Evolutionary conservation across 1,284 basidiomycete species (phyloP).

Genomic region (Ustilago hordei): DNA sequence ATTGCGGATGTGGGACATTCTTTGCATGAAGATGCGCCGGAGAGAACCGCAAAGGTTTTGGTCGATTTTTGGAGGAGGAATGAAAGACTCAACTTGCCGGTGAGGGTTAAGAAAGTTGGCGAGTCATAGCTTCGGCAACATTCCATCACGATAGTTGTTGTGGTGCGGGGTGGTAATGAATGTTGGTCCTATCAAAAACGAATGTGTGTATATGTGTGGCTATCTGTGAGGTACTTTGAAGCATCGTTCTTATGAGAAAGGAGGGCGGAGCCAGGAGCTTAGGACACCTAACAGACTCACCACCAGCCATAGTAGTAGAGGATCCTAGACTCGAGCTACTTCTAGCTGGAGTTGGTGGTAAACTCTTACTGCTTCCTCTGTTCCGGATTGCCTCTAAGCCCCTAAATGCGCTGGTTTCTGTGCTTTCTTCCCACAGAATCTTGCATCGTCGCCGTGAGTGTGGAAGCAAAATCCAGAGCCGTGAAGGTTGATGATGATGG

Average conservation of each 20-base stretch:
- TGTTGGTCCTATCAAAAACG: background rate
- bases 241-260: background rate
- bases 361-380: background rate
- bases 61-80: slow-evolving; percentile 92
- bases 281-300: background rate
- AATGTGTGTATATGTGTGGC: background rate
- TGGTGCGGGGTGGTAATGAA: background rate
- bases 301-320: background rate
- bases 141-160: background rate
- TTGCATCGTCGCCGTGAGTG: slow-evolving; percentile 43
- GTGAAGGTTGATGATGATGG: slow-evolving; percentile 54
- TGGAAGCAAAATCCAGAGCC: slow-evolving; percentile 55
- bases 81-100: slow-evolving; percentile 71
- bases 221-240: background rate
- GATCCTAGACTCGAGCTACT: background rate
- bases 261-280: background rate
- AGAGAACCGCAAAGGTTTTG: slow-evolving; percentile 80
- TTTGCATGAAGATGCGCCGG: slow-evolving; percentile 93
- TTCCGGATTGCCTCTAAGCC: background rate
- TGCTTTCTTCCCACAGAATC: slow-evolving; percentile 32
- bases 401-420: background rate
- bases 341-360: background rate
- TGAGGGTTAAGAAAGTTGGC: slow-evolving; percentile 55
- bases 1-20: slow-evolving; percentile 89
- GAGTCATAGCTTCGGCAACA: slow-evolving; percentile 15